Base-by-base conservation (phyloP, 352 stramenopile genomes). In the Pythium sukuiense region DNA sequence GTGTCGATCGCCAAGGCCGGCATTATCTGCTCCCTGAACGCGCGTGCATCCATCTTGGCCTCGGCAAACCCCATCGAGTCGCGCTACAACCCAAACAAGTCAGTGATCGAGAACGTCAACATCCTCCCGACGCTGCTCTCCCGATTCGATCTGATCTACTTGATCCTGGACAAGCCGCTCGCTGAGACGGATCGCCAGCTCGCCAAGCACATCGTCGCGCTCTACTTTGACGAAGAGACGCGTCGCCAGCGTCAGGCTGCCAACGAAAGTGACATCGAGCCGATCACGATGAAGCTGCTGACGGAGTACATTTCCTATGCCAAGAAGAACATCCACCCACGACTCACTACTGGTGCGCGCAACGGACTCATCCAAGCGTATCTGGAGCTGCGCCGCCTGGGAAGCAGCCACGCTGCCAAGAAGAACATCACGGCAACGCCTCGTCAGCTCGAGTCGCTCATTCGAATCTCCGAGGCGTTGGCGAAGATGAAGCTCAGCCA, bases 111-210 rank as follows among this genome's bases (percentile, higher is more conserved):
- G 63, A 99, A 99, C 75, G 97, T 99, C 57, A 96, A 99, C 73
- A 93, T 99, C 49, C 82, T 98, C 20, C 97, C 97, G 3, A 99
- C 98, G 24, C 81, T 99, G 30, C 80, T 99, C 6, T 99, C 91
- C 66, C 92, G 98, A 43, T 99, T 99, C 70, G 98, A 99, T 77
- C 88, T 99, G 58, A 99, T 99, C 71, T 99, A 99, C 76, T 83
- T 99, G 20, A 98, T 99, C 70, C 85, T 99, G 35, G 98, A 99
- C 80, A 97, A 97, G 62, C 93, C 97, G 1, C 92, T 98, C 59
- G 71, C 87, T 6, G 95, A 98, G 63, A 92, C 87, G 20, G 98
- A 99, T 74, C 87, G 97, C 11, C 87, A 96, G 61, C 76, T 99
- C 45, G 98, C 97, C 8, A 92, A 96, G 29, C 98, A 99, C 79